Conservation (phyloP, 768 basidiomycete species). For the Suillus luteus region DNA sequence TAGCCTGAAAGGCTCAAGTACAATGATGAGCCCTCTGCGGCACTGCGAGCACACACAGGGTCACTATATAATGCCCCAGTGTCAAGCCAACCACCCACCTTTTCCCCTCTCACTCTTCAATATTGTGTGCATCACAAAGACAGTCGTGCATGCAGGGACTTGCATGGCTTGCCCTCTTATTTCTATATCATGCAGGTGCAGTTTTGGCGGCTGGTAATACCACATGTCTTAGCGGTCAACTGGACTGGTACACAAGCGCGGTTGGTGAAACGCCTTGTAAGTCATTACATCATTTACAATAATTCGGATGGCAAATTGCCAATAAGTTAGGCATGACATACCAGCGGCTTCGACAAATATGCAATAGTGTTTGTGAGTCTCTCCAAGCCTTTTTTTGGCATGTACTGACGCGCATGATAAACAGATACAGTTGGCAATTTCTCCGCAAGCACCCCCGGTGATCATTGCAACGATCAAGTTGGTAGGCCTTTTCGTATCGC, state of each 20-base stretch:
- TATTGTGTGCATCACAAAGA: neutral
- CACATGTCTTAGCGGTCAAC: conserved; percentile 15
- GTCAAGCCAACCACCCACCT: neutral
- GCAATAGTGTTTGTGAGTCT: conserved; percentile 19
- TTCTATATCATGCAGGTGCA: neutral
- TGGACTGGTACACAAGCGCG: conserved; percentile 27
- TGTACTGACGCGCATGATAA: neutral
- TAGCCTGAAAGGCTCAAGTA: no score
- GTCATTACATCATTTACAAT: neutral
- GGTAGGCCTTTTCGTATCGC: neutral
- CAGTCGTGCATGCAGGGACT: neutral
- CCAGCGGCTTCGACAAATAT: conserved; percentile 27
- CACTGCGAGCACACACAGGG: no score
- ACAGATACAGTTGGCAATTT: conserved; percentile 8
- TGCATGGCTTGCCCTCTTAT: neutral
- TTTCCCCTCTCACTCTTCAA: neutral
- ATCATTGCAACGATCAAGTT: conserved; percentile 7
- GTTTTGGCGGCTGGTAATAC: conserved; percentile 18
- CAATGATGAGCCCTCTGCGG: no score
- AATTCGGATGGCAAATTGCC: neutral
- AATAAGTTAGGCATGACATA: conserved; percentile 23
- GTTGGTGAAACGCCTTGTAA: conserved; percentile 28
- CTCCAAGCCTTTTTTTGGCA: neutral
- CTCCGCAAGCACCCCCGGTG: neutral
- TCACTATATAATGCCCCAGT: no score